Percentiles rank a stretch among this genome's conserved stretches.
Evolutionary conservation across 2,329 filamentous ascomycete genomes (phyloP).

Genomic region (Curvularia sp.): DNA sequence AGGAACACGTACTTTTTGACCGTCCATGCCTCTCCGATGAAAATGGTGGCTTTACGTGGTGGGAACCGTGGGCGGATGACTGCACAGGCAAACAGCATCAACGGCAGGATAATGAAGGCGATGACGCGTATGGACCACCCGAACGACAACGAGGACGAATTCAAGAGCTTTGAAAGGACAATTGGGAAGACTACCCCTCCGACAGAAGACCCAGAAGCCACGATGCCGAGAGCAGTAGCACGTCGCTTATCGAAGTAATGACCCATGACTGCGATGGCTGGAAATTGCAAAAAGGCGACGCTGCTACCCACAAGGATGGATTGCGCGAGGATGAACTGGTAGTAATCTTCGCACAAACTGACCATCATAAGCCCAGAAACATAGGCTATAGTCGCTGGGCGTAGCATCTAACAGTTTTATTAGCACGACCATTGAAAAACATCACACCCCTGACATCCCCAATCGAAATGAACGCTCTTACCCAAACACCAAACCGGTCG

Average conservation of each 20-base stretch:
- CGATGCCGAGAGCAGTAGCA: constrained; percentile 57
- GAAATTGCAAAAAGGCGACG: constrained; percentile 58
- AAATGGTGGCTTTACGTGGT: constrained; percentile 46
- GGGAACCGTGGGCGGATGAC: constrained; percentile 58
- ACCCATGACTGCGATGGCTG: constrained; percentile 51
- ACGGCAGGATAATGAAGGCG: constrained; percentile 66
- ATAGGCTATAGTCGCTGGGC: constrained; percentile 58
- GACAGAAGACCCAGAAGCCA: constrained; percentile 57
- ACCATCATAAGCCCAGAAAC: constrained; percentile 67
- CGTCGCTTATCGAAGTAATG: constrained; percentile 60
- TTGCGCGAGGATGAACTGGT: constrained; percentile 59
- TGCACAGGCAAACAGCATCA: constrained; percentile 59
- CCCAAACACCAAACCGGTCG: constrained; percentile 58
- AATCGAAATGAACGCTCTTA: constrained; percentile 24
- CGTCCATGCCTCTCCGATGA: constrained; percentile 34
- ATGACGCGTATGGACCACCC: constrained; percentile 56
- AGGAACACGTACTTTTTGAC: constrained; percentile 48
- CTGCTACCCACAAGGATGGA: constrained; percentile 58
- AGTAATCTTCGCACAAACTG: constrained; percentile 59
- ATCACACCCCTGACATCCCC: not conserved
- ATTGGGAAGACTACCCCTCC: constrained; percentile 63
- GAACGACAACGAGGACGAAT: constrained; percentile 63
- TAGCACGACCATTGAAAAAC: constrained; percentile 50
- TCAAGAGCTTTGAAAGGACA: constrained; percentile 16
- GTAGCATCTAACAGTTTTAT: constrained; percentile 52